A percentile compares a stretch with the other conserved stretches of the same genome.
Conservation (phyloP, 2,329 filamentous ascomycete species). For the Fusarium coffeatum region DNA sequence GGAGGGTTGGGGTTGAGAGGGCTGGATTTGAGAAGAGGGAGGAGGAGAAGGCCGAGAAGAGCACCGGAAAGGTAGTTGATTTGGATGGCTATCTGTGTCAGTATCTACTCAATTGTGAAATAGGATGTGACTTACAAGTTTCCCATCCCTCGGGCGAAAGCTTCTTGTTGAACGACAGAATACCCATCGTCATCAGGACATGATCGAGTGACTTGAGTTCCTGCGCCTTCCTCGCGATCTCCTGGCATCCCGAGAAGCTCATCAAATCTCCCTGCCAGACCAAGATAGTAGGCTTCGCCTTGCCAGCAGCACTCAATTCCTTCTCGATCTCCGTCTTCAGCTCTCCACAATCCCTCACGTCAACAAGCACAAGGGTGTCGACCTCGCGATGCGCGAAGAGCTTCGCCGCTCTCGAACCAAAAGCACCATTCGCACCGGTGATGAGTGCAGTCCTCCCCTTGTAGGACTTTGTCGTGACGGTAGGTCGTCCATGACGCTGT, state of each 20-base stretch:
- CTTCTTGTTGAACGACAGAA: conserved; percentile 52
- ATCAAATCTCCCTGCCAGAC: conserved; percentile 54
- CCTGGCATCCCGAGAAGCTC: conserved; percentile 51
- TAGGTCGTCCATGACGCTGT: conserved; percentile 51
- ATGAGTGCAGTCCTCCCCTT: conserved; percentile 52
- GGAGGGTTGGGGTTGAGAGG: conserved; percentile 49
- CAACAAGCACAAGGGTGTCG: conserved; percentile 52
- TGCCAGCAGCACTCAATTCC: conserved; percentile 44
- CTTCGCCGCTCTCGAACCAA: conserved; percentile 52
- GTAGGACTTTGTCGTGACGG: conserved; percentile 52
- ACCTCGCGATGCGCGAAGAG: conserved; percentile 51
- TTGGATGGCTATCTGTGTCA: conserved; percentile 47
- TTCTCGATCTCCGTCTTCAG: conserved; percentile 52
- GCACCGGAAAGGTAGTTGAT: conserved; percentile 54
- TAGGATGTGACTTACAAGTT: conserved; percentile 45
- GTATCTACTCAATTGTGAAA: rapidly evolving
- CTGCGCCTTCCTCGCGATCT: conserved; percentile 46
- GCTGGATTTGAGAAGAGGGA: conserved; percentile 51
- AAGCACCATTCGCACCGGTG: conserved; percentile 53
- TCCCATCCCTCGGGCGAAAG: conserved; percentile 55
- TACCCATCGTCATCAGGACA: conserved; percentile 53
- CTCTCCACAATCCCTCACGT: conserved; percentile 49
- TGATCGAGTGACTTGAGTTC: conserved; percentile 50
- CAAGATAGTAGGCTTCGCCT: conserved; percentile 48
- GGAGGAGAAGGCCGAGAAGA: conserved; percentile 49